Evolutionary conservation across 305 asterid genomes (phyloP), one percentile per base, ranked within the genome.

Genomic region (Vinca major): DNA sequence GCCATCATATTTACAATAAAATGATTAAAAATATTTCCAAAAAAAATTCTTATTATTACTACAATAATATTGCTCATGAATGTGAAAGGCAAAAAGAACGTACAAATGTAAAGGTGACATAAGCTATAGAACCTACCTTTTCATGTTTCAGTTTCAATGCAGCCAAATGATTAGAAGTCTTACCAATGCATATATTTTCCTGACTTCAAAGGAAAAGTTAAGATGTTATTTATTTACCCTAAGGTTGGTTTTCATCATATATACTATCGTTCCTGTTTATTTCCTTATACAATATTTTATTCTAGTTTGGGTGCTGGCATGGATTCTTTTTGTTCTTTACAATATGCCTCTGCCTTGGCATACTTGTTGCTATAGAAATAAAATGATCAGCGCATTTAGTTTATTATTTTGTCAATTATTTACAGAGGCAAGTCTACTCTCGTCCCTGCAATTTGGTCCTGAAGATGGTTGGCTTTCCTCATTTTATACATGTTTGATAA

Each of bases 381-480:
- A 41, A 43, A 43, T 55, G 39, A 62, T 54, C 20, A 19, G n/a
- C 39, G 40, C 39, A 45, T 70, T 45, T 47, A 14, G 13, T 12
- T 49, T 51, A 14, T 20, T 21, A 26, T 60, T 69, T 54, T 52
- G 47, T 41, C 65, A 62, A 40, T 60, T 19, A 26, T 57, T 75
- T 66, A 57, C 85, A 94, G 99, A 94, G 88, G 78, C 81, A 80
- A 80, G 71, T 73, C 84, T 94, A 70, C 87, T 94, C 65, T 80
- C 88, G 16, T 74, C 86, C 12, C 80, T 94, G 84, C 93, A 88
- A 61, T 91, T 88, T 76, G 84, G 92, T 72, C 79, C 96, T 51
- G 96, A 91, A 81, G 98, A 91, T 80, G 87, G 89, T 71, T 93
- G 99, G 96, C 95, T 93, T 14, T 87, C 96, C 75, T 93, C 96